Base-by-base conservation (phyloP, 345 rosid species). In the Salix dunnii region DNA sequence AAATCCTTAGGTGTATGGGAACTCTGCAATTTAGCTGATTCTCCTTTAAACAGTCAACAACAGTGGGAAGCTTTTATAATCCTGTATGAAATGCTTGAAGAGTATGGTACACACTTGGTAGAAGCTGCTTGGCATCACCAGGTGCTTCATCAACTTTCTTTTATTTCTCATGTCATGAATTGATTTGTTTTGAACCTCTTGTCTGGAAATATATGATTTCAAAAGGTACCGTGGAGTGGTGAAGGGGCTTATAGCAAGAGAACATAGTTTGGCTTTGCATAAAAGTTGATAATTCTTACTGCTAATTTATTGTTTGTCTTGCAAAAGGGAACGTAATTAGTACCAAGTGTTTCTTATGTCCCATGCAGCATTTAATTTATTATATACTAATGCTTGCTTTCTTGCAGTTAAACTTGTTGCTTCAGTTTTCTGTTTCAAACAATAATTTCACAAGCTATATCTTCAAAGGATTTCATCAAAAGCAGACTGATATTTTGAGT, bases 61-160 rank as follows among this genome's bases (percentile, higher is more conserved):
- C 90, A 85, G 73, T 95, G 99, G 99, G 92, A 89, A 79, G 97
- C 97, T 71, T 95, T 95, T 82, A 46, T 93, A 68, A 97, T 95
- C 72, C 73, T 91, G 28, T 93, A 83, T 88, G 97, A 93, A 87
- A 95, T 91, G 96, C 97, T 95, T 75, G 94, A 90, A 80, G 99
- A 93, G 84, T 93, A 85, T 67, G 96, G 99, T n/a, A 91, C 97
- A 60, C 97, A 95, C 82, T 88, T 95, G 30, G 97, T 95, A 71
- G 97, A 91, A 85, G 99, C 97, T 70, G 97, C 96, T 75, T 95
- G 99, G 99, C 87, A 86, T 83, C 94, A 89, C 76, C 99, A 91
- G 97, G 99, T 95, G 71, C 77, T 69, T 73, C 31, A 27, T 80
- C 68, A 33, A 36, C 48, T 74, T 68, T n/a, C 27, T 46, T 71